phyloP scores from a whole-genome alignment of 371 early-diverging fungal species.

The Rhizopus microsporus region DNA sequence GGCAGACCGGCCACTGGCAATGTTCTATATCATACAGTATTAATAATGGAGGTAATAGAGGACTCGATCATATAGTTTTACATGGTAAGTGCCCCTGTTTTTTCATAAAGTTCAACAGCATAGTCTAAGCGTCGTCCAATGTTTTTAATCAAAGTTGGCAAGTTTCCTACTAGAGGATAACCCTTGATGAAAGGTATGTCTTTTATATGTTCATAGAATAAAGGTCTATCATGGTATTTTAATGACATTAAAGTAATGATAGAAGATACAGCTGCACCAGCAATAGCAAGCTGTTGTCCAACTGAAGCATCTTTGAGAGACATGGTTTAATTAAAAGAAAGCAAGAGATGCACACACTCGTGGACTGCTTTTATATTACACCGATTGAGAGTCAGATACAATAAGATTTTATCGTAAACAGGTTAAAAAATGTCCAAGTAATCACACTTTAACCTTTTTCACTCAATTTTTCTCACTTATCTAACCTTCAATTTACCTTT shows the following conservation, averaged over 20 bases:
- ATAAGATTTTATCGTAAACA: too few relatives aligned
- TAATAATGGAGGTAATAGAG: neutral
- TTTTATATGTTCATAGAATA: conserved; percentile 38
- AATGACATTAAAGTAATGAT: conserved; percentile 19
- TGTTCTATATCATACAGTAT: conserved; percentile 14
- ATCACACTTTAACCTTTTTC: too few relatives aligned
- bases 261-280: conserved; percentile 16
- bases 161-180: conserved; percentile 32
- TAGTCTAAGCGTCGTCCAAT: conserved; percentile 26
- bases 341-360: neutral
- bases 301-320: conserved; percentile 11
- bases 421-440: too few relatives aligned
- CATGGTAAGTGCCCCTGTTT: conserved; percentile 23
- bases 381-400: neutral
- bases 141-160: conserved; percentile 24
- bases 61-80: conserved; percentile 7
- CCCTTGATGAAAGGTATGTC: conserved; percentile 29
- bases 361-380: too few relatives aligned
- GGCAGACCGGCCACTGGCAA: conserved; percentile 35
- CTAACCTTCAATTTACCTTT: too few relatives aligned
- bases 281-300: conserved; percentile 10
- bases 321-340: conserved; percentile 4
- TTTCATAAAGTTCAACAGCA: conserved; percentile 9
- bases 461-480: too few relatives aligned
- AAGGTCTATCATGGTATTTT: conserved; percentile 38